These are phyloP conservation scores for Candida peoriensis DNA, from an alignment of 805 yeast species.

Conservation along the genomic window DNA sequence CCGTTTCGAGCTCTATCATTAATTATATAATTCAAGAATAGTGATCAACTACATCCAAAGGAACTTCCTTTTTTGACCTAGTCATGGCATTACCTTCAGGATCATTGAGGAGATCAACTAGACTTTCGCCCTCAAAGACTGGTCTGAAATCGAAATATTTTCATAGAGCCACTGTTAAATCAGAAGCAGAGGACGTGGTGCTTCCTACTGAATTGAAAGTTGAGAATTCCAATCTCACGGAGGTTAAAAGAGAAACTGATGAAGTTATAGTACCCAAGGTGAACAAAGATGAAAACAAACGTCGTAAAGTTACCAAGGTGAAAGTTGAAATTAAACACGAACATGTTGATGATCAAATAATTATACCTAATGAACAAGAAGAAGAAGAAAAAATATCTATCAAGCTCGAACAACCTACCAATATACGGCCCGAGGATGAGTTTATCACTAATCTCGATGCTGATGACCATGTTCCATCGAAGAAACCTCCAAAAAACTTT, in stretches of 20 bases:
- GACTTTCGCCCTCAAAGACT: not conserved
- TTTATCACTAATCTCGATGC: too few relatives aligned
- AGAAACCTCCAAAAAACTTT: conserved; percentile 41
- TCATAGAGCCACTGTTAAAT: not conserved
- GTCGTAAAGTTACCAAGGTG: not conserved
- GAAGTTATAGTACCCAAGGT: not conserved
- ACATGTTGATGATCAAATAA: too few relatives aligned
- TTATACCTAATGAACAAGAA: not conserved
- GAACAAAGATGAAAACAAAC: not conserved
- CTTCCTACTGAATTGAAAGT: too few relatives aligned
- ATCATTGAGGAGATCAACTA: conserved; percentile 1
- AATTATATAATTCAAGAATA: too few relatives aligned
- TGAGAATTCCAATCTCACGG: too few relatives aligned
- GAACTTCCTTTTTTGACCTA: too few relatives aligned
- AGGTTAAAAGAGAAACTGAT: not conserved
- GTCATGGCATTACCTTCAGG: too few relatives aligned
- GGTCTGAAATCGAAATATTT: conserved; percentile 2
- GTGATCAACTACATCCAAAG: too few relatives aligned
- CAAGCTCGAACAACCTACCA: too few relatives aligned
- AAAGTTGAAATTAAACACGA: conserved; percentile 2
- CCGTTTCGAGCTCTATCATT: too few relatives aligned
- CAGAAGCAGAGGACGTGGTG: not conserved
- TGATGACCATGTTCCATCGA: not conserved
- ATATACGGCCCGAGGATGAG: too few relatives aligned
- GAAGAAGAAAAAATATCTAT: too few relatives aligned